phyloP scores from a whole-genome alignment of 202 grass and related monocot genomes.

The Musa balbisiana region DNA sequence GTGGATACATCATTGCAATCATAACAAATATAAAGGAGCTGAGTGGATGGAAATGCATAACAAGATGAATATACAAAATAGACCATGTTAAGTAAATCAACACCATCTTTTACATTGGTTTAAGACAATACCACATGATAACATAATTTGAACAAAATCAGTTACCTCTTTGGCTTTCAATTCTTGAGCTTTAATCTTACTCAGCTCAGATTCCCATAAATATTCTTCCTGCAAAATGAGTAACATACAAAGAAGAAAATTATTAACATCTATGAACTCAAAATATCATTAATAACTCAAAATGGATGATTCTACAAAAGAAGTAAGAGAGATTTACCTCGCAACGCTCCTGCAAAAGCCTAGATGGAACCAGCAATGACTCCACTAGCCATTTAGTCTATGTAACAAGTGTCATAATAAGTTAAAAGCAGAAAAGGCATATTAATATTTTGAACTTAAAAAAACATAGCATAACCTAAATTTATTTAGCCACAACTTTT shows the following conservation, averaged over 20 bases:
- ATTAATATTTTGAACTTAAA: neutral
- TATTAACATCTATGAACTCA: neutral
- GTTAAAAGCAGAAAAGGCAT: no score
- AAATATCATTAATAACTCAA: conserved; percentile 11
- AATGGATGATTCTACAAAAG: conserved; percentile 6
- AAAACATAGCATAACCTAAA: conserved; percentile 1
- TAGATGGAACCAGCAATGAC: conserved; percentile 43
- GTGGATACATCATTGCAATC: neutral
- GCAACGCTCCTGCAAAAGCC: conserved; percentile 93
- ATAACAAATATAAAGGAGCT: neutral
- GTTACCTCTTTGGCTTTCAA: conserved; percentile 89
- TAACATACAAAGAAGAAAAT: conserved; percentile 6
- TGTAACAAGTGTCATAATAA: conserved; percentile 13
- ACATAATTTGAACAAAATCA: neutral
- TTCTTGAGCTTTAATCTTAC: conserved; percentile 80
- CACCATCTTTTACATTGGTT: neutral
- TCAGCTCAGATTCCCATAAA: conserved; percentile 87
- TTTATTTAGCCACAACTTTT: neutral
- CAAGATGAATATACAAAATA: neutral
- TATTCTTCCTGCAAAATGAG: conserved; percentile 73
- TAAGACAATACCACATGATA: neutral
- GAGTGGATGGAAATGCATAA: neutral
- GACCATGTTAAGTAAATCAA: no score
- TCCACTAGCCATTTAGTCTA: conserved; percentile 84
- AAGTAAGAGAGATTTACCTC: conserved; percentile 58